Percentiles rank a stretch among this genome's conserved stretches.
Conservation (phyloP, 2,329 filamentous ascomycete genomes). For the Blumeriella jaapii region DNA sequence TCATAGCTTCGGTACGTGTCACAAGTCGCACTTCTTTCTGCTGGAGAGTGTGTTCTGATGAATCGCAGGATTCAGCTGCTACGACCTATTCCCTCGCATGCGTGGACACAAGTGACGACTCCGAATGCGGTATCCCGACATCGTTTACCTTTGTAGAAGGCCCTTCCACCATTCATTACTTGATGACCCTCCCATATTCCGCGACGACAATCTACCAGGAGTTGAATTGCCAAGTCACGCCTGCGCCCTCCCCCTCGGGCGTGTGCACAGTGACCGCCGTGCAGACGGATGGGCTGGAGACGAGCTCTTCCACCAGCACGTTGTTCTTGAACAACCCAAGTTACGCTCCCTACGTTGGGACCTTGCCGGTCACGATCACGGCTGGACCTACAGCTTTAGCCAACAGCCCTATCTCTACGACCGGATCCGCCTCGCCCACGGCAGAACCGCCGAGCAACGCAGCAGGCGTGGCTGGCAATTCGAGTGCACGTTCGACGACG, state of each 20-base stretch:
- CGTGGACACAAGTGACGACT: not conserved
- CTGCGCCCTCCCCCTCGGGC: slow-evolving; percentile 7
- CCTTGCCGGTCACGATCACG: slow-evolving; percentile 15
- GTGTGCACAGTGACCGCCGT: slow-evolving; percentile 8
- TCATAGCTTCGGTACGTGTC: slow-evolving; percentile 2
- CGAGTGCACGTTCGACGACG: slow-evolving; percentile 4
- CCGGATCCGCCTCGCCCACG: slow-evolving; percentile 1
- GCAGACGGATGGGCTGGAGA: not conserved
- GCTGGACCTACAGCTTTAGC: slow-evolving; percentile 7
- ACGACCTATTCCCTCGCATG: slow-evolving; percentile 16
- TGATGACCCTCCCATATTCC: not conserved
- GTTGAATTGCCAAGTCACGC: slow-evolving; percentile 13
- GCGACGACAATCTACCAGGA: no score
- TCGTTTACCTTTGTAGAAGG: slow-evolving; percentile 19
- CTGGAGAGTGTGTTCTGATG: no score
- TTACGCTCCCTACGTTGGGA: not conserved
- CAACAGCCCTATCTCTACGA: slow-evolving; percentile 6
- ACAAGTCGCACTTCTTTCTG: no score
- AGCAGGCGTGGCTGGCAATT: not conserved
- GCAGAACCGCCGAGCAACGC: not conserved
- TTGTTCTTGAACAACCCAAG: slow-evolving; percentile 2
- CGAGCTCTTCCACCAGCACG: slow-evolving; percentile 1
- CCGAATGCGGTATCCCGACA: slow-evolving; percentile 15
- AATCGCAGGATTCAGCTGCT: slow-evolving; percentile 8
- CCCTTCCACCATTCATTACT: slow-evolving; percentile 16